Evolutionary conservation across 2,329 filamentous ascomycete species (phyloP).

Genomic region (Penicillium oxalicum): DNA sequence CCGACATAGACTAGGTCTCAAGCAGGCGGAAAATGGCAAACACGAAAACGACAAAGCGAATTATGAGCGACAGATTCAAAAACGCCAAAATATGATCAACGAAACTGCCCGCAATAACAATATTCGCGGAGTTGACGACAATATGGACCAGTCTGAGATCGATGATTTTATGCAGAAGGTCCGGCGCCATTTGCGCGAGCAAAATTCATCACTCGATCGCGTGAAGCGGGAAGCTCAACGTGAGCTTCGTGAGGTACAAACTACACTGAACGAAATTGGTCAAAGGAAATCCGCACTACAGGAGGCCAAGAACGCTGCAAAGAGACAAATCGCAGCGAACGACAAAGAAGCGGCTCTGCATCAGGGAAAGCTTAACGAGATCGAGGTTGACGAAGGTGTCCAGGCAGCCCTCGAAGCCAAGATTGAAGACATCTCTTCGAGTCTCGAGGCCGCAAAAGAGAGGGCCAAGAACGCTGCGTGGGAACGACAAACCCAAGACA

Average conservation of each 20-base stretch:
- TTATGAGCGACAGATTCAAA: constrained; percentile 71
- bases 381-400: constrained; percentile 78
- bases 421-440: constrained; percentile 61
- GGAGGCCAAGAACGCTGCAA: constrained; percentile 68
- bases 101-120: constrained; percentile 69
- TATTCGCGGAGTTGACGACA: constrained; percentile 77
- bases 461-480: constrained; percentile 59
- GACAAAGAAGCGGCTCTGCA: constrained; percentile 63
- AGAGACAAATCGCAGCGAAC: constrained; percentile 65
- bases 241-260: constrained; percentile 70
- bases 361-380: constrained; percentile 63
- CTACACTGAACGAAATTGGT: constrained; percentile 65
- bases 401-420: constrained; percentile 71
- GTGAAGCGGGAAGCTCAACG: constrained; percentile 65
- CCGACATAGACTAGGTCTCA: constrained; percentile 37
- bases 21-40: constrained; percentile 55
- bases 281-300: constrained; percentile 65
- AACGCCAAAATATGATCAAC: constrained; percentile 67
- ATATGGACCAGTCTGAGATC: constrained; percentile 68
- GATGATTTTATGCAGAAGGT: constrained; percentile 72
- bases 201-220: constrained; percentile 70
- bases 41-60: constrained; percentile 80
- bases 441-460: constrained; percentile 57
- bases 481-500: constrained; percentile 63
- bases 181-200: constrained; percentile 67